Evolutionary conservation across 2,329 filamentous ascomycete species (phyloP).

Genomic region (Neoarthrinium moseri): DNA sequence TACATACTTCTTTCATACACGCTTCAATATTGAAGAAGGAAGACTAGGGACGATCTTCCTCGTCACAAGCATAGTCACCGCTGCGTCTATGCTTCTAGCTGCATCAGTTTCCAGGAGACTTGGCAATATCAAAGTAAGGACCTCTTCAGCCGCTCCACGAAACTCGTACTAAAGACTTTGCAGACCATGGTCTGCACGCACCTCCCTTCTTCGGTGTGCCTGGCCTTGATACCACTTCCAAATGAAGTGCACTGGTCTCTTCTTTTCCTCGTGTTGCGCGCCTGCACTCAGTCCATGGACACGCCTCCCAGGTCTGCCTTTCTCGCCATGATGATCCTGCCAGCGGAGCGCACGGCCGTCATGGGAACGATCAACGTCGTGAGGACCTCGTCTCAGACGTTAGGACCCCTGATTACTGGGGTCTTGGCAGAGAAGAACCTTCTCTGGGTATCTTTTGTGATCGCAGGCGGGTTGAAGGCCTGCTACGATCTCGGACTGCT

Average conservation of each 20-base stretch:
- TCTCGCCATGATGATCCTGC: constrained; percentile 61
- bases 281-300: constrained; percentile 68
- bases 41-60: constrained; percentile 55
- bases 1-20: constrained; percentile 53
- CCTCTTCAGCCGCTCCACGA: constrained; percentile 33
- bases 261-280: constrained; percentile 59
- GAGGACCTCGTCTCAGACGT: constrained; percentile 62
- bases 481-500: constrained; percentile 60
- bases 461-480: constrained; percentile 63
- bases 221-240: constrained; percentile 62
- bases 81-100: constrained; percentile 50
- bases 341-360: constrained; percentile 67
- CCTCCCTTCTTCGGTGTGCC: constrained; percentile 65
- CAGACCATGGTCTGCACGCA: constrained; percentile 76
- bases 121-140: constrained; percentile 63
- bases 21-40: constrained; percentile 46
- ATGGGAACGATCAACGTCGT: constrained; percentile 71
- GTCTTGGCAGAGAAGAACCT: constrained; percentile 51
- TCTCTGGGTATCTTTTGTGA: constrained; percentile 63
- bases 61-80: constrained; percentile 49
- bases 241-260: constrained; percentile 52
- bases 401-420: constrained; percentile 65
- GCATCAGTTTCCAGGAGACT: constrained; percentile 54
- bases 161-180: constrained; percentile 14
- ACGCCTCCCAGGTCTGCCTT: constrained; percentile 69